Base-by-base conservation (phyloP, 163 green algal species). In the Scenedesmus sp. region DNA sequence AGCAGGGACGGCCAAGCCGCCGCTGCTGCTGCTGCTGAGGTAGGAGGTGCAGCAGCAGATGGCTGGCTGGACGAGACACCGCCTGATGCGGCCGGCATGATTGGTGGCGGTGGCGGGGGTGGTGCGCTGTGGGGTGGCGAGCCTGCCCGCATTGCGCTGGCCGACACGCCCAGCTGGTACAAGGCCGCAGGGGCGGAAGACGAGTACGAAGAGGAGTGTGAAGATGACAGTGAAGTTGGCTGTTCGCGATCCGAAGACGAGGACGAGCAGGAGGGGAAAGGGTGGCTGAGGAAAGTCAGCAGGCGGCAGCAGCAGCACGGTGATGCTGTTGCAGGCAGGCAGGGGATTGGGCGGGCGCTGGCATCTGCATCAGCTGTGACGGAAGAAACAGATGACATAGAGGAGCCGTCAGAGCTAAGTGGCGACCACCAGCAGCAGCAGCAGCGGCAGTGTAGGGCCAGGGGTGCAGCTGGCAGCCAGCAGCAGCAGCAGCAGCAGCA, bases 141-240 rank as follows among this genome's bases (percentile, higher is more conserved):
- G 78, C 78, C 42, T 59, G 40, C 24, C n/a, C 35, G 78, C 16
- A 33, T 81, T 24, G 61, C 59, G 7, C 43, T 81, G 24, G 40
- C 59, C 65, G 56, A 44, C 83, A 81, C 81, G 13, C 81, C 81
- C 1, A 86, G 81, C 81, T 86, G 81, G 81, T 86, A 86, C 43
- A 65, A 44, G 42, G 81, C 24, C 3, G 81, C 81, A 33, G 81
- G 81, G 30, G 43, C 68, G 22, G 79, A 85, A 40, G 79, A 85
- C 10, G 79, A 85, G 79, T 59, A 61, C 42, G 79, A 85, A 61
- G 43, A 61, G 10, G 44, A 43, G 30, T 20, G 81, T 70, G 81
- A 86, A 61, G 81, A 73, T 43, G 81, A 73, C 13, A 30, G 43
- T 70, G 81, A 70, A 43, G 81, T 43, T 70, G 22, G 4, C 2